Conservation (phyloP, 805 yeast genomes). For the Starmera amethionina region DNA sequence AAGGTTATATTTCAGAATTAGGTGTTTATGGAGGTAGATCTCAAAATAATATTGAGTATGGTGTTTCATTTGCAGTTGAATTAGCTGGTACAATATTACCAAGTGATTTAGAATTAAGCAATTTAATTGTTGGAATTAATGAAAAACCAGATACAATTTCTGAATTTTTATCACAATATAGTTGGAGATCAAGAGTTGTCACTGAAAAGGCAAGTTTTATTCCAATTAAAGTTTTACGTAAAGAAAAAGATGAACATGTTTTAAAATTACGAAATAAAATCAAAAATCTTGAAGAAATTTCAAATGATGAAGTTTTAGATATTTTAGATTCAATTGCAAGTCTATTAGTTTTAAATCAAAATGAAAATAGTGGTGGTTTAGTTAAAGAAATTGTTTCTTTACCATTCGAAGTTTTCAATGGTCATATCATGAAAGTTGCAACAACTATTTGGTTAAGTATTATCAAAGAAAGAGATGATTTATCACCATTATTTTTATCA, state of each 20-base stretch:
- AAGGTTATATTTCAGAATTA: conserved; percentile 55
- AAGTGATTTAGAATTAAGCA: conserved; percentile 54
- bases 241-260: conserved; percentile 13
- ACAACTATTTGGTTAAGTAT: conserved; percentile 75
- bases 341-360: conserved; percentile 26
- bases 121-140: conserved; percentile 27
- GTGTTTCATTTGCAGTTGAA: conserved; percentile 85
- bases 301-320: conserved; percentile 25
- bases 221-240: conserved; percentile 9
- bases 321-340: conserved; percentile 37
- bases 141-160: conserved; percentile 50
- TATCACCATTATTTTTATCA: conserved; percentile 51
- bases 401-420: conserved; percentile 62
- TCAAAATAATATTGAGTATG: conserved; percentile 48
- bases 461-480: conserved; percentile 52
- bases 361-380: conserved; percentile 27
- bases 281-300: conserved; percentile 10
- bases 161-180: conserved; percentile 65
- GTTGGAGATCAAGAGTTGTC: conserved; percentile 48
- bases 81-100: conserved; percentile 71
- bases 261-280: conserved; percentile 12
- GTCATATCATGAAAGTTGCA: conserved; percentile 50
- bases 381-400: conserved; percentile 43
- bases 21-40: conserved; percentile 15
- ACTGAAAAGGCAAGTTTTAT: conserved; percentile 20